phyloP scores from a whole-genome alignment of 1,284 basidiomycete species.

The Austroboletus olivaceoglutinosus region DNA sequence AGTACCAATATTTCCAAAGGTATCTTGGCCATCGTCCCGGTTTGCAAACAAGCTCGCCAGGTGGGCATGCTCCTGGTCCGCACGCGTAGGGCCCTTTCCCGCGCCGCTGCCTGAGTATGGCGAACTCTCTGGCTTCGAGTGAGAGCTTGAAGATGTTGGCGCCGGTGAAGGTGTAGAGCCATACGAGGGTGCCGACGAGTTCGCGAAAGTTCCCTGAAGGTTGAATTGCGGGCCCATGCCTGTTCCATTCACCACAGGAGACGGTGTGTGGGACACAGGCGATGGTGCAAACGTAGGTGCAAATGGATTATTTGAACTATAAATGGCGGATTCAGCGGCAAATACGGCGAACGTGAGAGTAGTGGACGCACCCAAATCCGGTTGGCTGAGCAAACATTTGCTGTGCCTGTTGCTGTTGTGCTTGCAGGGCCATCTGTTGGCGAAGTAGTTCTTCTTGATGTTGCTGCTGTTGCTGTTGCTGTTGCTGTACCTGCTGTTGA shows the following conservation, averaged over 20 bases:
- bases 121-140: conserved; percentile 22
- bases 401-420: conserved; percentile 54
- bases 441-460: conserved; percentile 70
- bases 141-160: conserved; percentile 39
- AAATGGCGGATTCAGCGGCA: background rate
- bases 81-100: conserved; percentile 33
- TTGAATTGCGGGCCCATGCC: conserved; percentile 50
- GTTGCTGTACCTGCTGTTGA: conserved; percentile 39
- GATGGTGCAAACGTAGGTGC: conserved; percentile 48
- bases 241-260: conserved; percentile 34
- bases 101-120: conserved; percentile 20
- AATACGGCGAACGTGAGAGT: background rate
- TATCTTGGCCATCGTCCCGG: conserved; percentile 87
- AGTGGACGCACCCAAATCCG: conserved; percentile 58
- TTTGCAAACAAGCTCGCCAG: conserved; percentile 82
- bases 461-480: conserved; percentile 47
- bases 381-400: conserved; percentile 64
- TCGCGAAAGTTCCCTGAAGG: conserved; percentile 60
- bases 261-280: conserved; percentile 37
- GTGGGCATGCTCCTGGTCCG: conserved; percentile 66
- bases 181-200: conserved; percentile 34
- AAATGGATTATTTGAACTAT: conserved; percentile 94
- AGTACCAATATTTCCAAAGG: conserved; percentile 86
- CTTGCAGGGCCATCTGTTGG: conserved; percentile 61
- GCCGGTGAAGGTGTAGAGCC: conserved; percentile 38